Percentiles rank a stretch among this genome's conserved stretches.
Evolutionary conservation across 805 yeast genomes (phyloP).

Genomic region (Hanseniaspora opuntiae): DNA sequence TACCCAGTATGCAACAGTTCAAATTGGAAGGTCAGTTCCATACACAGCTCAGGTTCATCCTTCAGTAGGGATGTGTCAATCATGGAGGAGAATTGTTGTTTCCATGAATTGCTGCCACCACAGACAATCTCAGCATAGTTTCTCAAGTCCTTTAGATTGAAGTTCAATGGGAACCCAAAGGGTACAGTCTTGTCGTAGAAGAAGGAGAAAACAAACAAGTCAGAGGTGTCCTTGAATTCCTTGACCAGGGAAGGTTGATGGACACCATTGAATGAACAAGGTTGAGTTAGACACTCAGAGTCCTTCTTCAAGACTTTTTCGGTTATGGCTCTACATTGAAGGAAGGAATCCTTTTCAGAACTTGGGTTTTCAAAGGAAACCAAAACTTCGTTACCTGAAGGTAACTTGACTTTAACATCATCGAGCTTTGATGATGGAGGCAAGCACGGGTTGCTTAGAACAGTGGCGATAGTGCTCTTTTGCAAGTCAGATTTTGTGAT

Average conservation of each 20-base stretch:
- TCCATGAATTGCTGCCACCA: constrained; percentile 67
- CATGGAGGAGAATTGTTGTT: constrained; percentile 47
- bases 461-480: constrained; percentile 27
- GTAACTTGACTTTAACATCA: constrained; percentile 47
- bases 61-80: constrained; percentile 55
- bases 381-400: constrained; percentile 33
- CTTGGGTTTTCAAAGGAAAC: constrained; percentile 56
- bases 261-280: constrained; percentile 94
- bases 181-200: constrained; percentile 92
- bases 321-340: constrained; percentile 78
- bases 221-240: constrained; percentile 59
- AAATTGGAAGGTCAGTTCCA: constrained; percentile 80
- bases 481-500: constrained; percentile 27
- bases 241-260: constrained; percentile 85
- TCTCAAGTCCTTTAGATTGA: constrained; percentile 69
- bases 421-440: constrained; percentile 61
- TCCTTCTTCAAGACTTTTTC: constrained; percentile 78
- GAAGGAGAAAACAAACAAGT: constrained; percentile 81
- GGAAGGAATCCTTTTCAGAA: constrained; percentile 38
- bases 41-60: constrained; percentile 85
- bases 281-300: constrained; percentile 52
- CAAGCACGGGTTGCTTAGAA: constrained; percentile 68
- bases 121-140: constrained; percentile 79
- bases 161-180: constrained; percentile 83
- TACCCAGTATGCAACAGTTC: constrained; percentile 91